Evolutionary conservation across 805 yeast species (phyloP).

Genomic region (Yueomyces sp.): DNA sequence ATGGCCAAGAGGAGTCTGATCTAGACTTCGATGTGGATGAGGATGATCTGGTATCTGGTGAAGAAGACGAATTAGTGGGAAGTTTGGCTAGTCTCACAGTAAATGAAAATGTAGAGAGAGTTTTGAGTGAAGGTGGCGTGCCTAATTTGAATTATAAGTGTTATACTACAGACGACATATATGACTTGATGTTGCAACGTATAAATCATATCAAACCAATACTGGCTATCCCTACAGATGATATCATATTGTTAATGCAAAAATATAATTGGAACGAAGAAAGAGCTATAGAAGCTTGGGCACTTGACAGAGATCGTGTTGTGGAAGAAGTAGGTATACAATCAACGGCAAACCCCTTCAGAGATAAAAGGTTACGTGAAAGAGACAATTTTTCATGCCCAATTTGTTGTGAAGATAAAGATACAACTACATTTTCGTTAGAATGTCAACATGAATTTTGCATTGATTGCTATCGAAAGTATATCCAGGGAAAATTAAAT

Average conservation of each 20-base stretch:
- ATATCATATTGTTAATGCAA: slow-evolving; percentile 32
- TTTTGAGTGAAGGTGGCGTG: slow-evolving; percentile 10
- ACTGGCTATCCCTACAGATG: slow-evolving; percentile 16
- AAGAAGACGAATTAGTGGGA: slow-evolving; percentile 14
- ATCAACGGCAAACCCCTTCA: not conserved
- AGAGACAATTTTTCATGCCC: slow-evolving; percentile 33
- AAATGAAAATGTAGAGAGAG: slow-evolving; percentile 4
- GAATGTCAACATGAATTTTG: slow-evolving; percentile 68
- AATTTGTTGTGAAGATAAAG: slow-evolving; percentile 59
- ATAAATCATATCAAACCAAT: slow-evolving; percentile 19
- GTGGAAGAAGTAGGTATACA: slow-evolving; percentile 24
- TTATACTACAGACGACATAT: slow-evolving; percentile 23
- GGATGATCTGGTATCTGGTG: slow-evolving; percentile 13
- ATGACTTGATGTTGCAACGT: slow-evolving; percentile 16
- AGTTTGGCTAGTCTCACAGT: slow-evolving; percentile 7
- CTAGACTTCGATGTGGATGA: slow-evolving; percentile 14
- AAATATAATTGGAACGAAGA: slow-evolving; percentile 48
- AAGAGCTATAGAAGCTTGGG: slow-evolving; percentile 39
- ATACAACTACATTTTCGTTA: slow-evolving; percentile 32
- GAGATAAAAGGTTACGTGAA: not conserved
- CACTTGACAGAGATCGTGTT: slow-evolving; percentile 30
- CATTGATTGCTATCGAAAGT: slow-evolving; percentile 48
- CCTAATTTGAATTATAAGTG: slow-evolving; percentile 19
- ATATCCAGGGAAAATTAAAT: slow-evolving; percentile 33
- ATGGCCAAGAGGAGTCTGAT: not conserved